These are phyloP conservation scores for Syncephalastrum monosporum DNA, from an alignment of 371 early-diverging fungal species.

Conservation along the genomic window DNA sequence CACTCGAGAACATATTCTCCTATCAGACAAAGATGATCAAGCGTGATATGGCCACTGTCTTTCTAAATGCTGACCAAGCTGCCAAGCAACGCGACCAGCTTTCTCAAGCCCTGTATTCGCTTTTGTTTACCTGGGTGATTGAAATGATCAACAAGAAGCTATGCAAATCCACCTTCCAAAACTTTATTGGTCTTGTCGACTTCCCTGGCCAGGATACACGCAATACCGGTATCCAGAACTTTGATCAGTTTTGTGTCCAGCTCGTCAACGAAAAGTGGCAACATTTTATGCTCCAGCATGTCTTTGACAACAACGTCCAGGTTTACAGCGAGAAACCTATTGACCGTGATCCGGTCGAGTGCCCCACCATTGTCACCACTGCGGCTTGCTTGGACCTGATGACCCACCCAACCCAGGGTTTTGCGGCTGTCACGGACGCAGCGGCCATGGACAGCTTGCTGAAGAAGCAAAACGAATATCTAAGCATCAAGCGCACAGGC, in stretches of 20 bases:
- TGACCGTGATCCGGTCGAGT: slow-evolving; percentile 10
- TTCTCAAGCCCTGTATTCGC: slow-evolving; percentile 72
- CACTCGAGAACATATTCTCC: slow-evolving; percentile 77
- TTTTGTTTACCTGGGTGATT: slow-evolving; percentile 84
- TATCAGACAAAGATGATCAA: slow-evolving; percentile 77
- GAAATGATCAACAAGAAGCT: slow-evolving; percentile 83
- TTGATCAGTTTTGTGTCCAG: slow-evolving; percentile 74
- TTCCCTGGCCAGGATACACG: slow-evolving; percentile 45
- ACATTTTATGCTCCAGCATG: slow-evolving; percentile 56
- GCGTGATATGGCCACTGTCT: slow-evolving; percentile 80
- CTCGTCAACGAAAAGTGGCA: slow-evolving; percentile 81
- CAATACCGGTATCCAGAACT: slow-evolving; percentile 28
- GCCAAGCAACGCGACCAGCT: slow-evolving; percentile 71
- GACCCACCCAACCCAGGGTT: slow-evolving; percentile 23
- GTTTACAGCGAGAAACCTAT: slow-evolving; percentile 53
- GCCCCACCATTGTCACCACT: not conserved
- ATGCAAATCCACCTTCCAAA: slow-evolving; percentile 53
- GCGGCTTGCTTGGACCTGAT: slow-evolving; percentile 19
- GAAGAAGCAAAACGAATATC: slow-evolving; percentile 22
- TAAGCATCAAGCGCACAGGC: slow-evolving; percentile 30
- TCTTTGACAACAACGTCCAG: slow-evolving; percentile 51
- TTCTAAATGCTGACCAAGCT: slow-evolving; percentile 74
- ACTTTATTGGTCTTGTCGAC: slow-evolving; percentile 67
- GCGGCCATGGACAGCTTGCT: slow-evolving; percentile 20
- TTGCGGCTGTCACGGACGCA: slow-evolving; percentile 2